A percentile compares a stretch with the other conserved stretches of the same genome.
Conservation (phyloP, 345 rosid species). For the Angophora floribunda region DNA sequence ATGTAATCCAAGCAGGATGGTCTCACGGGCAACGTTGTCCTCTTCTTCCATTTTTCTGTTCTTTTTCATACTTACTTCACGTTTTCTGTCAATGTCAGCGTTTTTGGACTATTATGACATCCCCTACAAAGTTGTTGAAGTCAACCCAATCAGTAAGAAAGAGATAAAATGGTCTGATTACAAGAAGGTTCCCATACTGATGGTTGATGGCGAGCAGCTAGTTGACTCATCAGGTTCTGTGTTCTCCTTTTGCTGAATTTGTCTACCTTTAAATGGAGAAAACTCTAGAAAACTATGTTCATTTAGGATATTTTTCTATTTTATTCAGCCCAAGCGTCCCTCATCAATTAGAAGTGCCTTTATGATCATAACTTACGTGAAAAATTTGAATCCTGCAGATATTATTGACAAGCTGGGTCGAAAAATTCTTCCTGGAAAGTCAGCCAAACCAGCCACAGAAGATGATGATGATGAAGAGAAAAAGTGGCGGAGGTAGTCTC, state of each 20-base stretch:
- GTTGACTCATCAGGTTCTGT: slow-evolving; percentile 36
- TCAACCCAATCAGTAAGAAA: slow-evolving; percentile 35
- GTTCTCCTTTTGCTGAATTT: background rate
- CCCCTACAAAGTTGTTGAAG: slow-evolving; percentile 44
- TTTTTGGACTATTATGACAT: slow-evolving; percentile 37
- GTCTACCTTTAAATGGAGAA: background rate
- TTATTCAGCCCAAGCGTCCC: background rate
- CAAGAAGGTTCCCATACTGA: slow-evolving; percentile 40
- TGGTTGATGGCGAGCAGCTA: slow-evolving; percentile 35
- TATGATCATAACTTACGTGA: background rate
- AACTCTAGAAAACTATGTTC: background rate
- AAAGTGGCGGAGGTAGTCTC: slow-evolving; percentile 25
- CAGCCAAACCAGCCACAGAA: background rate
- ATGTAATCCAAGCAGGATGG: background rate
- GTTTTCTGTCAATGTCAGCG: slow-evolving; percentile 11
- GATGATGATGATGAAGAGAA: slow-evolving; percentile 19
- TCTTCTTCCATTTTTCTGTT: background rate
- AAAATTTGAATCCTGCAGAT: slow-evolving; percentile 3
- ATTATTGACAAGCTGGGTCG: slow-evolving; percentile 18
- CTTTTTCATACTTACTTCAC: background rate
- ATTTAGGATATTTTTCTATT: background rate
- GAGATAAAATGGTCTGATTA: slow-evolving; percentile 45
- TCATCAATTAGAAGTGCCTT: background rate
- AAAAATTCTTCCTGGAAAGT: slow-evolving; percentile 8
- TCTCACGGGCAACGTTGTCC: background rate